Evolutionary conservation across 2,329 filamentous ascomycete genomes (phyloP).

Genomic region (Akanthomyces lecanii): DNA sequence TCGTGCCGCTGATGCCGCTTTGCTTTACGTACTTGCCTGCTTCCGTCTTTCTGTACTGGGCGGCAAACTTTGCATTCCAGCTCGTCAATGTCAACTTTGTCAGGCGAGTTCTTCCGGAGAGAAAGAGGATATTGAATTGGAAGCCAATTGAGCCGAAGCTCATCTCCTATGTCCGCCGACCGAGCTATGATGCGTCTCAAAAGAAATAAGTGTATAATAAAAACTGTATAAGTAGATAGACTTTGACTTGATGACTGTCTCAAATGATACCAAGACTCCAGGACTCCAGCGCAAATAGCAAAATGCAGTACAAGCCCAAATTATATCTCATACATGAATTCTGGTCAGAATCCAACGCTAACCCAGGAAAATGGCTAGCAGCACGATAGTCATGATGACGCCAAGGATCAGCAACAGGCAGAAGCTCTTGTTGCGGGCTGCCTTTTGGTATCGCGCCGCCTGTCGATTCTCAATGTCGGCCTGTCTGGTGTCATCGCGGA

Average conservation of each 20-base stretch:
- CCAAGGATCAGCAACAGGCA: slow-evolving; percentile 84
- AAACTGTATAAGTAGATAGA: slow-evolving; percentile 11
- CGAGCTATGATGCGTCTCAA: background rate
- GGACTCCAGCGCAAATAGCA: slow-evolving; percentile 11
- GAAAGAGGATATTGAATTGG: slow-evolving; percentile 19
- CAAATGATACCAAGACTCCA: slow-evolving; percentile 17
- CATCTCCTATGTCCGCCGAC: background rate
- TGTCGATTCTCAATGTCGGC: slow-evolving; percentile 82
- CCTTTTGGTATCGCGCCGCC: slow-evolving; percentile 90
- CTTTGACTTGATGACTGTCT: background rate
- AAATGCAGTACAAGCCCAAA: background rate
- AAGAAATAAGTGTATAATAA: slow-evolving; percentile 6
- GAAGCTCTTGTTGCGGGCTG: slow-evolving; percentile 89
- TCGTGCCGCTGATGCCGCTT: slow-evolving; percentile 33
- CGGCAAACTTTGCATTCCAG: slow-evolving; percentile 33
- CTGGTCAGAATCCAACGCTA: background rate
- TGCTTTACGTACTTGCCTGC: slow-evolving; percentile 34
- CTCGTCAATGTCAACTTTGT: slow-evolving; percentile 32
- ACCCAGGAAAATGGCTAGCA: slow-evolving; percentile 70
- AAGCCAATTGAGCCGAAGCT: slow-evolving; percentile 6
- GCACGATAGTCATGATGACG: slow-evolving; percentile 82
- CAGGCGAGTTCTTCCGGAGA: slow-evolving; percentile 22
- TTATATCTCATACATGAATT: background rate
- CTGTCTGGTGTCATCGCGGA: slow-evolving; percentile 74
- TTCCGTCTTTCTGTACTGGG: slow-evolving; percentile 40